Percentiles rank a stretch among this genome's conserved stretches.
phyloP scores from a whole-genome alignment of 164 flowering plant species.

The Paratinospora sagittata region DNA sequence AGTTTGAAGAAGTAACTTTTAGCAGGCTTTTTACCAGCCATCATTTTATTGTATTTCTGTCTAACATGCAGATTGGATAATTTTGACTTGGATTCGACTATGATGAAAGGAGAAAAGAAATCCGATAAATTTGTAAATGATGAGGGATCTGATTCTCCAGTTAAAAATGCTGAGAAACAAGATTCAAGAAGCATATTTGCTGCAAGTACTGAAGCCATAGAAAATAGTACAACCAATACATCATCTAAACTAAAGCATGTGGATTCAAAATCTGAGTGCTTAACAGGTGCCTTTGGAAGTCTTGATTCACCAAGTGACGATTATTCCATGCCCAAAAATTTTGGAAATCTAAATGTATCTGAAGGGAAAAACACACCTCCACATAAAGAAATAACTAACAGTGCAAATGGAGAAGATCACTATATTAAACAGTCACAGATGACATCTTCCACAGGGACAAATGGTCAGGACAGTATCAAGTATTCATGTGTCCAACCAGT shows the following conservation, averaged over 20 bases:
- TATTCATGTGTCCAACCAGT: conserved; percentile 21
- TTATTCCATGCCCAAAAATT: conserved; percentile 19
- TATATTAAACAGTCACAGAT: conserved; percentile 15
- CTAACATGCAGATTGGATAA: conserved; percentile 41
- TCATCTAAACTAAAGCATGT: conserved; percentile 19
- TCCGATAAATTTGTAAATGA: conserved; percentile 24
- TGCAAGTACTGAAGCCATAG: conserved; percentile 17
- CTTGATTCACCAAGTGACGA: conserved; percentile 14
- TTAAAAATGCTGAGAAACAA: conserved; percentile 17
- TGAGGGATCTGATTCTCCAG: conserved; percentile 8
- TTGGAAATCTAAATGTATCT: conserved; percentile 16
- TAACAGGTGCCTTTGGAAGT: conserved; percentile 13
- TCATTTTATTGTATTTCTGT: conserved; percentile 8
- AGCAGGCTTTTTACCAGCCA: not conserved
- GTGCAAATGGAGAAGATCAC: conserved; percentile 19
- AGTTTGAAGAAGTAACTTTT: not conserved
- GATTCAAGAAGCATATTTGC: conserved; percentile 14
- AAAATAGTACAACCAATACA: conserved; percentile 17
- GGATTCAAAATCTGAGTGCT: conserved; percentile 20
- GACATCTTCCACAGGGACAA: conserved; percentile 13
- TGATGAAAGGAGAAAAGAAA: conserved; percentile 29
- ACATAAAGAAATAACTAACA: conserved; percentile 18
- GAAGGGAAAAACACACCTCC: conserved; percentile 14
- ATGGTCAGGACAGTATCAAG: conserved; percentile 14
- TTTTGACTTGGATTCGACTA: conserved; percentile 48